phyloP scores from a whole-genome alignment of 176 grass and related monocot genomes.

The Paspalum vaginatum region DNA sequence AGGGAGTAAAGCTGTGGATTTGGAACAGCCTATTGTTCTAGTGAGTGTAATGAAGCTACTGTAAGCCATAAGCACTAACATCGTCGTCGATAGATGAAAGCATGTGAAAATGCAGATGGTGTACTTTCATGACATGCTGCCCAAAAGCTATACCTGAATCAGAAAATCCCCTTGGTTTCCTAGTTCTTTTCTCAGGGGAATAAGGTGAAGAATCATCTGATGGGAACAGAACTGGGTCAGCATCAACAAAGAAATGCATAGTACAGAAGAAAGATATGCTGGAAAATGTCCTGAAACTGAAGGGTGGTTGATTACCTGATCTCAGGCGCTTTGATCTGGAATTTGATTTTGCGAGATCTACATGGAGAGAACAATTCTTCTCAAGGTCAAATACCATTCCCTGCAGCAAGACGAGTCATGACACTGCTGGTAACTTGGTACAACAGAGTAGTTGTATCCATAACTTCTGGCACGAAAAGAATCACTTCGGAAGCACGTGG shows the following conservation, averaged over 20 bases:
- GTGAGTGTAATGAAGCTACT: slow-evolving; percentile 8
- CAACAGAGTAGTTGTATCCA: not conserved
- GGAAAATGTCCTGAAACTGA: not conserved
- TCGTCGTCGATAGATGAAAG: not conserved
- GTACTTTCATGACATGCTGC: not conserved
- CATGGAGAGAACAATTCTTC: slow-evolving; percentile 76
- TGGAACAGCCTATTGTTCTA: slow-evolving; percentile 15
- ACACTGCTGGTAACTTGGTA: not conserved
- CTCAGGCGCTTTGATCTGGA: slow-evolving; percentile 86
- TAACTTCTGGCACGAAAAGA: not conserved
- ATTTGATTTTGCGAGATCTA: slow-evolving; percentile 93
- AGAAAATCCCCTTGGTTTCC: slow-evolving; percentile 60
- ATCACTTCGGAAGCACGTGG: not conserved
- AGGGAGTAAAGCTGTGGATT: slow-evolving; percentile 1
- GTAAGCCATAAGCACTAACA: not conserved
- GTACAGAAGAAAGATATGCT: not conserved
- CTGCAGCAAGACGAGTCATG: slow-evolving; percentile 36
- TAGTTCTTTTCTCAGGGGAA: slow-evolving; percentile 61
- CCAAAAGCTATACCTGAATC: slow-evolving; percentile 61
- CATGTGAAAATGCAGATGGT: not conserved
- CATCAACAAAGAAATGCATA: slow-evolving; percentile 4
- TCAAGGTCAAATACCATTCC: slow-evolving; percentile 94
- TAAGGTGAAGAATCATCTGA: slow-evolving; percentile 51
- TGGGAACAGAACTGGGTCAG: not conserved
- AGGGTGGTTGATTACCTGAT: slow-evolving; percentile 54